Percentiles rank a stretch among this genome's conserved stretches.
Conservation (phyloP, 306 rosid species). For the Lablab purpureus region DNA sequence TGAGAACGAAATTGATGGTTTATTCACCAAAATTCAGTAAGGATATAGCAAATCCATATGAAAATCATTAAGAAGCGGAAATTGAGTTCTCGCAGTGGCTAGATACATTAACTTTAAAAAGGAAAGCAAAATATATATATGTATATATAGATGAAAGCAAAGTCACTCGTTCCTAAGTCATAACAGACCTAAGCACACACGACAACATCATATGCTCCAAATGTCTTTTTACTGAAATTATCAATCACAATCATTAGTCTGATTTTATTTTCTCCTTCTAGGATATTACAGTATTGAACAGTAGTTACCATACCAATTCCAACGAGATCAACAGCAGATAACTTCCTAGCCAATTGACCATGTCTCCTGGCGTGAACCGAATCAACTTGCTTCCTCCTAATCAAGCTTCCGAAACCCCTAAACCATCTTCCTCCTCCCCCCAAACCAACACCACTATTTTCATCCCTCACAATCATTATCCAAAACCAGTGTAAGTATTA, state of each 20-base stretch:
- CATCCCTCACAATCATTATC: conserved; percentile 44
- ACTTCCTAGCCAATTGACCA: conserved; percentile 65
- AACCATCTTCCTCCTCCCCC: conserved; percentile 37
- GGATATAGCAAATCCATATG: not conserved
- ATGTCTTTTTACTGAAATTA: not conserved
- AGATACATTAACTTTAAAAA: not conserved
- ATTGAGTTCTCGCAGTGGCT: not conserved
- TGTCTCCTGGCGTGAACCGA: conserved; percentile 52
- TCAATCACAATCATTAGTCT: conserved; percentile 14
- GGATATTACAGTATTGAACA: not conserved
- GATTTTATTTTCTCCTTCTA: not conserved
- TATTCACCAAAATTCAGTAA: not conserved
- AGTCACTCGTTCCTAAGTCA: not conserved
- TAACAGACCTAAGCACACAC: not conserved
- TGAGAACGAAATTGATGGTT: not conserved
- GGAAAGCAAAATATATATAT: not conserved
- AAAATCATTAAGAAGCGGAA: conserved; percentile 9
- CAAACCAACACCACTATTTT: conserved; percentile 30
- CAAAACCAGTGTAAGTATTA: conserved; percentile 13
- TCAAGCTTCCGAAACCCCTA: conserved; percentile 56
- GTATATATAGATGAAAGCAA: not conserved
- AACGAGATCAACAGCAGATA: conserved; percentile 66
- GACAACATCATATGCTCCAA: not conserved
- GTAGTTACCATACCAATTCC: conserved; percentile 73
- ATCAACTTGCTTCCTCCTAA: conserved; percentile 77